Evolutionary conservation across 768 basidiomycete genomes (phyloP).

Genomic region (Chalciporus piperatus): DNA sequence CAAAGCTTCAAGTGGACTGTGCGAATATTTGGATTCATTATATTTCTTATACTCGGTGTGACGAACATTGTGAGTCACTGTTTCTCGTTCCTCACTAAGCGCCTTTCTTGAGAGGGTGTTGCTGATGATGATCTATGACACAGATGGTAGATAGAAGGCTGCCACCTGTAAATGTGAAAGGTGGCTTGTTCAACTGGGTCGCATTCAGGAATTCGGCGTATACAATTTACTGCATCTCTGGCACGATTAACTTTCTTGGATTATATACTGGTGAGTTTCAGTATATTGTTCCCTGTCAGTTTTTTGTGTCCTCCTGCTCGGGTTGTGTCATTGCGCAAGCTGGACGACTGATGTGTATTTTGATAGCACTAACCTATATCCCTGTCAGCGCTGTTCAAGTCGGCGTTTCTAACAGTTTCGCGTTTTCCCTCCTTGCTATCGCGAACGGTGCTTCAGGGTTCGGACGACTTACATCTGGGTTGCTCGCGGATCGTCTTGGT

Average conservation of each 20-base stretch:
- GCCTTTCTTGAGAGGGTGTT: background rate
- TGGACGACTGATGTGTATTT: background rate
- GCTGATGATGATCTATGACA: background rate
- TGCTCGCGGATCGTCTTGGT: slow-evolving; percentile 56
- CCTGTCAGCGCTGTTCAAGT: slow-evolving; percentile 51
- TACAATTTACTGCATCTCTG: slow-evolving; percentile 54
- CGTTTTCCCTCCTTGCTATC: slow-evolving; percentile 66
- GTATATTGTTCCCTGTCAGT: background rate
- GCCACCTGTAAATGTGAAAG: slow-evolving; percentile 49
- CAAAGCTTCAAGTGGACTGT: slow-evolving; percentile 79
- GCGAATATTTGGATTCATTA: slow-evolving; percentile 64
- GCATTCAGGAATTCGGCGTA: slow-evolving; percentile 50
- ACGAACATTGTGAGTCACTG: slow-evolving; percentile 47
- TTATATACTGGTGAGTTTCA: slow-evolving; percentile 55
- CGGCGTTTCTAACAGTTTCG: slow-evolving; percentile 48
- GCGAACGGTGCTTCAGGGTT: slow-evolving; percentile 64
- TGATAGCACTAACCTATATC: slow-evolving; percentile 63
- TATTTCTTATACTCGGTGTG: slow-evolving; percentile 48
- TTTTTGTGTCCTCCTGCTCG: background rate
- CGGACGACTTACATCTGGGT: slow-evolving; percentile 56
- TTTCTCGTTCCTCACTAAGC: slow-evolving; percentile 6
- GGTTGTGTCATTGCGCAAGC: background rate
- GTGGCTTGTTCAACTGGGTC: slow-evolving; percentile 55
- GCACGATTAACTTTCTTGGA: slow-evolving; percentile 60
- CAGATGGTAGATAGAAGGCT: slow-evolving; percentile 44